Percentiles rank a stretch among this genome's conserved stretches.
These are phyloP conservation scores for Nannizziopsis barbatae DNA, from an alignment of 2,329 filamentous ascomycete species.

Conservation along the genomic window DNA sequence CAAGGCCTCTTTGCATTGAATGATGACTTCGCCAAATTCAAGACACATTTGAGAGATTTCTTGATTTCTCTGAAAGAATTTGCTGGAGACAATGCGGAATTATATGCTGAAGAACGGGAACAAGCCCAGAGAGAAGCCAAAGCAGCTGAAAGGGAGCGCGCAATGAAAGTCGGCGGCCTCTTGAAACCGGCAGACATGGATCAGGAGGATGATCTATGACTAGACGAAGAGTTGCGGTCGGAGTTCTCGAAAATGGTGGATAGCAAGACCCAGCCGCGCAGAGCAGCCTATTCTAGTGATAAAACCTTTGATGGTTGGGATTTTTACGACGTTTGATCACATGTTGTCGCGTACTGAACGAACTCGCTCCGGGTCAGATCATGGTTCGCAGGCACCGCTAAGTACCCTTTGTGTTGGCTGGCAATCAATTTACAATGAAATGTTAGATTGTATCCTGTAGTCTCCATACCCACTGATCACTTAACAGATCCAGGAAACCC, in stretches of 20 bases:
- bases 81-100: slow-evolving; percentile 83
- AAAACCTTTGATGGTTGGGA: slow-evolving; percentile 50
- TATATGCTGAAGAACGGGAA: slow-evolving; percentile 90
- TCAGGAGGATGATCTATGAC: slow-evolving; percentile 73
- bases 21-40: slow-evolving; percentile 85
- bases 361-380: neutral
- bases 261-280: neutral
- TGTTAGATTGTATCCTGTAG: too few relatives aligned
- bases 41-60: slow-evolving; percentile 91
- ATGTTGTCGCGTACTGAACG: neutral
- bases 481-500: too few relatives aligned
- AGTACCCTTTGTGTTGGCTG: too few relatives aligned
- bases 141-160: slow-evolving; percentile 77
- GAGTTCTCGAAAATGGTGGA: slow-evolving; percentile 36
- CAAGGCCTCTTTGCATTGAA: slow-evolving; percentile 80
- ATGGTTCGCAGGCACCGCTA: neutral
- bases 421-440: too few relatives aligned
- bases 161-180: slow-evolving; percentile 88
- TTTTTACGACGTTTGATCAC: slow-evolving; percentile 48
- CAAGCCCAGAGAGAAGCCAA: slow-evolving; percentile 77
- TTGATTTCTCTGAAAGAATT: slow-evolving; percentile 96
- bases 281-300: neutral
- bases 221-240: slow-evolving; percentile 54
- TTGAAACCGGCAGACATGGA: slow-evolving; percentile 96
- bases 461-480: too few relatives aligned